Evolutionary conservation across 805 yeast genomes (phyloP).

Genomic region (Starmerella ratchasimensis): DNA sequence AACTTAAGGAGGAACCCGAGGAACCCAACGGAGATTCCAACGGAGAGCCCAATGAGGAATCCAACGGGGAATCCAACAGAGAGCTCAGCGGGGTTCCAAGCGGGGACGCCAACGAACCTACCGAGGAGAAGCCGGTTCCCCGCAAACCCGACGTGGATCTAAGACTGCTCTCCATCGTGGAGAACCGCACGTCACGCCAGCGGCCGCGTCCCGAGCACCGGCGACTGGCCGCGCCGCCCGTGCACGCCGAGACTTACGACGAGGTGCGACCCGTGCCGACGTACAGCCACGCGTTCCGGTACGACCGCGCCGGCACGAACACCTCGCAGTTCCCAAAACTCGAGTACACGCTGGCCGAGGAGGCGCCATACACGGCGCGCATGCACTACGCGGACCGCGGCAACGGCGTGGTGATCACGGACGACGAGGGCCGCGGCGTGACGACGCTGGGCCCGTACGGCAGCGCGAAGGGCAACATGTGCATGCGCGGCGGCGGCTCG

Average conservation of each 20-base stretch:
- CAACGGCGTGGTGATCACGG: conserved; percentile 1
- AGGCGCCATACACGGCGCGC: conserved; percentile 11
- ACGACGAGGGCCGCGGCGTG: conserved; percentile 25
- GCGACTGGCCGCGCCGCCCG: conserved; percentile 2
- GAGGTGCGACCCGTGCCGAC: conserved; percentile 4
- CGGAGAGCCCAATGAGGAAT: too few species aligned
- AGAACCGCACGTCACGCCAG: conserved; percentile 9
- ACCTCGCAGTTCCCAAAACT: conserved; percentile 9
- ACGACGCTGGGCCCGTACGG: conserved; percentile 68
- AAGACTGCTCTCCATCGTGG: conserved; percentile 1
- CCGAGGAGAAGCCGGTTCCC: too few species aligned
- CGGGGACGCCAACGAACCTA: too few species aligned
- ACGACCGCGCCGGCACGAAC: conserved; percentile 13
- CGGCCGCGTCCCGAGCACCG: conserved; percentile 3
- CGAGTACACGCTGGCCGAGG: conserved; percentile 13
- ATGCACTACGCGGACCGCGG: conserved; percentile 12
- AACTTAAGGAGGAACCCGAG: too few species aligned
- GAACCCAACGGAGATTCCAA: too few species aligned
- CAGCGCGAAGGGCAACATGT: conserved; percentile 57
- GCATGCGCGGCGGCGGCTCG: conserved; percentile 54
- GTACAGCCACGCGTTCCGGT: conserved; percentile 11
- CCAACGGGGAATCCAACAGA: too few species aligned
- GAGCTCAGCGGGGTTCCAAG: too few species aligned
- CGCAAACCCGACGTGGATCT: too few species aligned
- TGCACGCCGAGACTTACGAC: conserved; percentile 1